A percentile compares a stretch with the other conserved stretches of the same genome.
These are phyloP conservation scores for Phaeodactylum tricornutum DNA, from an alignment of 108 stramenopile genomes.

Conservation along the genomic window DNA sequence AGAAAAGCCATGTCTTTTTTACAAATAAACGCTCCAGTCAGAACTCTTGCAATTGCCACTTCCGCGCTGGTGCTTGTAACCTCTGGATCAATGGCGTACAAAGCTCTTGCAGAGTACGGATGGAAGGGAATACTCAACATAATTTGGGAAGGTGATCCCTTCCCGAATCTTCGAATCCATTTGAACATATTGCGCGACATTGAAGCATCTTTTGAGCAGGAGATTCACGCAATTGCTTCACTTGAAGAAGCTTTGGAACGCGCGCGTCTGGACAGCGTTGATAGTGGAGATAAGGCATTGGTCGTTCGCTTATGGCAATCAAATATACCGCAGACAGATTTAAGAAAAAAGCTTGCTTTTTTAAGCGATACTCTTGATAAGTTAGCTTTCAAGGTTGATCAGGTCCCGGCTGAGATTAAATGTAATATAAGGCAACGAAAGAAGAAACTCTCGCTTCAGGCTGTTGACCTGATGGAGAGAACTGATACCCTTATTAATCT, in stretches of 20 bases:
- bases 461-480: conserved; percentile 3
- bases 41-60: too few species aligned
- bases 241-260: conserved; percentile 21
- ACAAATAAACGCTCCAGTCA: too few species aligned
- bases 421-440: neutral
- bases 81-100: too few species aligned
- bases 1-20: too few species aligned
- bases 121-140: neutral
- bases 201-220: conserved; percentile 2
- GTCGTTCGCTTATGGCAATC: conserved; percentile 1
- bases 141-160: conserved; percentile 4
- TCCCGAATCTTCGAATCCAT: too few species aligned
- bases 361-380: conserved; percentile 27
- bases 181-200: conserved; percentile 31
- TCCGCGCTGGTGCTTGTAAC: too few species aligned
- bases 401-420: conserved; percentile 5
- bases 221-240: too few species aligned
- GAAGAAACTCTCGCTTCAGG: conserved; percentile 1
- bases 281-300: conserved; percentile 4
- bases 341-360: conserved; percentile 22
- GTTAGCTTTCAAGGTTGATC: conserved; percentile 31
- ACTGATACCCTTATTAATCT: conserved; percentile 3
- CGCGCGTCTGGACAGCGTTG: conserved; percentile 19
- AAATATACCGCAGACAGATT: conserved; percentile 9
- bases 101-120: conserved; percentile 4